Conservation (phyloP, 495 filamentous ascomycete species). For the Penicillium antarcticum region DNA sequence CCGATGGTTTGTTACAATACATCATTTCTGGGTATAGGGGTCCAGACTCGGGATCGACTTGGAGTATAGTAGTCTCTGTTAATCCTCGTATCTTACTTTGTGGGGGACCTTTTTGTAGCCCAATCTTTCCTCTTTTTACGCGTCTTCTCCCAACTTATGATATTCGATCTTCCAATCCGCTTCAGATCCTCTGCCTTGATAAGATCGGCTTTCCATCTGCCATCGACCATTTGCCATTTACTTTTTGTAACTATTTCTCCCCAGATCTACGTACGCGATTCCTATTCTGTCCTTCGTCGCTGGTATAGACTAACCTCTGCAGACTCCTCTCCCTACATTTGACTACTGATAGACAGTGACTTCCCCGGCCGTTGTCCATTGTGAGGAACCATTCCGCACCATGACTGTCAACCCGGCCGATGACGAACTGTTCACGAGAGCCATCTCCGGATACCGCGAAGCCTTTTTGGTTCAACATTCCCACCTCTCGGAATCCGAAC, state of each 20-base stretch:
- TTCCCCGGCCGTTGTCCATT: conserved; percentile 6
- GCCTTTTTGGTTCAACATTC: conserved; percentile 43
- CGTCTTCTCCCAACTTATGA: conserved; percentile 5
- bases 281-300: not conserved
- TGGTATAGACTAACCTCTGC: not conserved
- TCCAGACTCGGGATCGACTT: conserved; percentile 11
- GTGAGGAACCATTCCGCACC: conserved; percentile 8
- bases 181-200: conserved; percentile 7
- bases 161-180: not conserved
- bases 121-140: not conserved
- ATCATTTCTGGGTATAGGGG: not conserved
- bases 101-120: conserved; percentile 5
- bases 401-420: conserved; percentile 42
- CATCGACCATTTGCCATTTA: not conserved
- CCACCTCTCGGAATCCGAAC: conserved; percentile 44
- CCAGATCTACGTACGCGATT: not conserved
- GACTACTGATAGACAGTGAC: conserved; percentile 28
- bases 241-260: not conserved
- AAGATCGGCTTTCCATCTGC: not conserved
- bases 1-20: not conserved
- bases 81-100: conserved; percentile 8
- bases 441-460: conserved; percentile 46
- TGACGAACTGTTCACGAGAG: conserved; percentile 44
- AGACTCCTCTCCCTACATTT: not conserved
- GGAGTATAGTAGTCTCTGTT: conserved; percentile 7